These are phyloP conservation scores for Cercospora zeina DNA, from an alignment of 2,329 filamentous ascomycete species.

Conservation along the genomic window DNA sequence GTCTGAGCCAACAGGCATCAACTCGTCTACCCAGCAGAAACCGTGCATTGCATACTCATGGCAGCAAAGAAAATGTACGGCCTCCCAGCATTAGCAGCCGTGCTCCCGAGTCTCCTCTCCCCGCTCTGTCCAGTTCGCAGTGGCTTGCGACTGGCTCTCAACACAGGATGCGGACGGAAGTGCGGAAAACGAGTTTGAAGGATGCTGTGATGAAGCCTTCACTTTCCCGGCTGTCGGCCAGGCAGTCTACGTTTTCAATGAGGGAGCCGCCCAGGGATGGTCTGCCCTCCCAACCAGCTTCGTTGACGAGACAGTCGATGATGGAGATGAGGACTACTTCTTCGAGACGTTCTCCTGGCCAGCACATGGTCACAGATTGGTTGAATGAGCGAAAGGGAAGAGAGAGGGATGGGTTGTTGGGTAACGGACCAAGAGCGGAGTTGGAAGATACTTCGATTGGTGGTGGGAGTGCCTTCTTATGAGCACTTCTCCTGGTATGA, in stretches of 20 bases:
- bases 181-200: constrained; percentile 19
- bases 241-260: constrained; percentile 1
- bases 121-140: constrained; percentile 36
- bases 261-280: background rate
- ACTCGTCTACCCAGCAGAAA: constrained; percentile 5
- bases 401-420: constrained; percentile 15
- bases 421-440: constrained; percentile 4
- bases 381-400: constrained; percentile 33
- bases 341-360: constrained; percentile 28
- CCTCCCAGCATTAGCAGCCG: background rate
- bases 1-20: constrained; percentile 16
- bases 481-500: background rate
- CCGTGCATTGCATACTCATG: constrained; percentile 1
- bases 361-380: constrained; percentile 37
- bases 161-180: constrained; percentile 6
- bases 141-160: constrained; percentile 36
- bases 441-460: constrained; percentile 12
- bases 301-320: constrained; percentile 7
- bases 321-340: constrained; percentile 9
- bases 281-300: background rate
- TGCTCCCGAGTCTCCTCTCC: constrained; percentile 25
- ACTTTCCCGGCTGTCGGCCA: constrained; percentile 4
- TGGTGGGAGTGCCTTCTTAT: constrained; percentile 12
- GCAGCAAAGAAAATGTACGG: constrained; percentile 15
- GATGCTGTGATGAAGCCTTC: constrained; percentile 16